These are phyloP conservation scores for Anthostomella pinea DNA, from an alignment of 2,329 filamentous ascomycete genomes.

Conservation along the genomic window DNA sequence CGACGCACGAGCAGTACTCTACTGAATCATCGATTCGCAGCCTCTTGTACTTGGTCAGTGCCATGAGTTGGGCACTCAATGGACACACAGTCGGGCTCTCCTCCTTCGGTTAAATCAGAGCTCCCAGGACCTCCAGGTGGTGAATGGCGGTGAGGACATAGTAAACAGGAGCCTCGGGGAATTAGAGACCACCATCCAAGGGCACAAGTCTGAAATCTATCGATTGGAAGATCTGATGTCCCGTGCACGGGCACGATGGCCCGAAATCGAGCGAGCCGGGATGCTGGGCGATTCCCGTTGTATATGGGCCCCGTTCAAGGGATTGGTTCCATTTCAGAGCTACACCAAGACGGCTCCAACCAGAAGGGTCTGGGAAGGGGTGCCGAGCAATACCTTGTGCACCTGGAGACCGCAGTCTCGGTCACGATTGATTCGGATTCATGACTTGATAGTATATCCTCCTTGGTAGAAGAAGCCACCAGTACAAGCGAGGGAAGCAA, in stretches of 20 bases:
- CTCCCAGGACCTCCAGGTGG: too few species aligned
- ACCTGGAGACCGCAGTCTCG: constrained; percentile 1
- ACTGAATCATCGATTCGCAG: too few species aligned
- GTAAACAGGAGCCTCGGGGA: constrained; percentile 27
- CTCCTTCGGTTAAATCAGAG: too few species aligned
- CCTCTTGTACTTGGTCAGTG: too few species aligned
- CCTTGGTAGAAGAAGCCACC: constrained; percentile 45
- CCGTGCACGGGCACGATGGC: constrained; percentile 27
- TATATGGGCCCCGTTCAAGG: constrained; percentile 6
- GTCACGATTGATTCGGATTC: constrained; percentile 7
- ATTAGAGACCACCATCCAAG: constrained; percentile 24
- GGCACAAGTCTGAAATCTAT: constrained; percentile 28
- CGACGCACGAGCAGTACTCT: too few species aligned
- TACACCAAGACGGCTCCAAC: too few species aligned
- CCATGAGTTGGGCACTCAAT: too few species aligned
- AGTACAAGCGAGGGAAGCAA: constrained; percentile 48
- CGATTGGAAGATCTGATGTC: constrained; percentile 27
- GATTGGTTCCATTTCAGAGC: too few species aligned
- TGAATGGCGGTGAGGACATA: constrained; percentile 30
- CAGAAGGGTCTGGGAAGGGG: constrained; percentile 9
- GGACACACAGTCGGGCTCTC: too few species aligned
- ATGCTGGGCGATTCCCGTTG: constrained; percentile 6
- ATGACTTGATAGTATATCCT: constrained; percentile 46
- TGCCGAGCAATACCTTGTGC: constrained; percentile 6
- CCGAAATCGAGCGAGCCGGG: constrained; percentile 12